Evolutionary conservation across 768 basidiomycete species (phyloP).

Genomic region (Amanita inopinata): DNA sequence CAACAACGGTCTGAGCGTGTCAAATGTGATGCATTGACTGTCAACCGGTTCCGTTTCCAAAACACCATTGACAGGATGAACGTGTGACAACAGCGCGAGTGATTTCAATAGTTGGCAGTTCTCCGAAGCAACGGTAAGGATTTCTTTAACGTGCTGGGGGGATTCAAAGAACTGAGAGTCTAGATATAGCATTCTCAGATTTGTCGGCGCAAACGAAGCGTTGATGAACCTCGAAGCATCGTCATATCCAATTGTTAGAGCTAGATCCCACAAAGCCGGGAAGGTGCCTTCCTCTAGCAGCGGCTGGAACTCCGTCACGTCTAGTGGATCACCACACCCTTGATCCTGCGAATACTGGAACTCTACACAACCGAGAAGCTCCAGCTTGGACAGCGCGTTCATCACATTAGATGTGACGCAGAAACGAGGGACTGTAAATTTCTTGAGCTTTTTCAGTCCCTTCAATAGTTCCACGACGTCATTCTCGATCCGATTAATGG

Average conservation of each 20-base stretch:
- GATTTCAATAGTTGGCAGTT: constrained; percentile 37
- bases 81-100: constrained; percentile 31
- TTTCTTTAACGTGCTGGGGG: constrained; percentile 28
- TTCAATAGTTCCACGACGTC: constrained; percentile 29
- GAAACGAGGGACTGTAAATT: constrained; percentile 42
- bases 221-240: constrained; percentile 37
- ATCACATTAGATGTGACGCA: constrained; percentile 36
- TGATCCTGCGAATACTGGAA: constrained; percentile 42
- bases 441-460: constrained; percentile 33
- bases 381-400: constrained; percentile 34
- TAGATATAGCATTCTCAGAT: constrained; percentile 41
- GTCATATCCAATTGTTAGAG: constrained; percentile 32
- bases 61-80: constrained; percentile 11
- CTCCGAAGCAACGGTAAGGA: constrained; percentile 35
- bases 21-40: constrained; percentile 19
- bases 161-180: constrained; percentile 38
- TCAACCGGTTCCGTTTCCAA: constrained; percentile 14
- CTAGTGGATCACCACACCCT: constrained; percentile 34
- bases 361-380: constrained; percentile 36
- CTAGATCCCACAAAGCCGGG: constrained; percentile 43
- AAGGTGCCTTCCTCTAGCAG: constrained; percentile 38
- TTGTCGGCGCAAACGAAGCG: constrained; percentile 33
- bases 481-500: constrained; percentile 31
- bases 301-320: constrained; percentile 36
- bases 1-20: constrained; percentile 27